A percentile compares a stretch with the other conserved stretches of the same genome.
Conservation (phyloP, 2,329 filamentous ascomycete species). For the Fonsecaea pedrosoi region DNA sequence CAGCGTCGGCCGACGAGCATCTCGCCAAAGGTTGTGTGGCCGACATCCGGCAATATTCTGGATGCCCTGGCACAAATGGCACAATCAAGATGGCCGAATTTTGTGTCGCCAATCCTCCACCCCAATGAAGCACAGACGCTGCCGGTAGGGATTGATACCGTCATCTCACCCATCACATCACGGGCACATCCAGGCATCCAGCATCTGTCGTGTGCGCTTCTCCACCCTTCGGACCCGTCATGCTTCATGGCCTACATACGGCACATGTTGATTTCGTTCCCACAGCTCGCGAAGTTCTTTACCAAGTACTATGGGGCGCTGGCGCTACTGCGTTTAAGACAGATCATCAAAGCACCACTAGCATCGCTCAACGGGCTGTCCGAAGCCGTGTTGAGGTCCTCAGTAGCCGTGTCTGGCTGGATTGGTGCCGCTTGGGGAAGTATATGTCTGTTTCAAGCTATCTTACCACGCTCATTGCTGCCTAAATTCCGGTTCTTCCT, state of each 20-base stretch:
- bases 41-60: slow-evolving; percentile 74
- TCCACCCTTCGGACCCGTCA: slow-evolving; percentile 86
- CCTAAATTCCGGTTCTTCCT: slow-evolving; percentile 89
- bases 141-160: slow-evolving; percentile 69
- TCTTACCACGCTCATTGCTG: slow-evolving; percentile 75
- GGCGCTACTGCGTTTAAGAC: slow-evolving; percentile 71
- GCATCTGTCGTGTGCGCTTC: slow-evolving; percentile 79
- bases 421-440: slow-evolving; percentile 87
- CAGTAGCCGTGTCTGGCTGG: slow-evolving; percentile 79
- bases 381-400: slow-evolving; percentile 73
- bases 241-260: slow-evolving; percentile 86
- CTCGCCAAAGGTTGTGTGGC: slow-evolving; percentile 74
- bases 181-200: slow-evolving; percentile 86
- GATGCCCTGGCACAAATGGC: slow-evolving; percentile 84
- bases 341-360: slow-evolving; percentile 73
- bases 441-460: slow-evolving; percentile 84
- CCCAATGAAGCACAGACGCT: slow-evolving; percentile 66
- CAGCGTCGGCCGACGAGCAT: slow-evolving; percentile 73
- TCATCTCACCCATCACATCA: slow-evolving; percentile 78
- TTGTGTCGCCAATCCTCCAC: slow-evolving; percentile 85
- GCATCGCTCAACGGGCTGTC: slow-evolving; percentile 70
- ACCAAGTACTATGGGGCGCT: slow-evolving; percentile 71
- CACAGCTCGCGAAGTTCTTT: slow-evolving; percentile 77
- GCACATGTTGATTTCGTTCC: slow-evolving; percentile 85
- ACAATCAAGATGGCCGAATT: slow-evolving; percentile 82